phyloP scores from a whole-genome alignment of 345 rosid genomes.

The Noccaea caerulescens region DNA sequence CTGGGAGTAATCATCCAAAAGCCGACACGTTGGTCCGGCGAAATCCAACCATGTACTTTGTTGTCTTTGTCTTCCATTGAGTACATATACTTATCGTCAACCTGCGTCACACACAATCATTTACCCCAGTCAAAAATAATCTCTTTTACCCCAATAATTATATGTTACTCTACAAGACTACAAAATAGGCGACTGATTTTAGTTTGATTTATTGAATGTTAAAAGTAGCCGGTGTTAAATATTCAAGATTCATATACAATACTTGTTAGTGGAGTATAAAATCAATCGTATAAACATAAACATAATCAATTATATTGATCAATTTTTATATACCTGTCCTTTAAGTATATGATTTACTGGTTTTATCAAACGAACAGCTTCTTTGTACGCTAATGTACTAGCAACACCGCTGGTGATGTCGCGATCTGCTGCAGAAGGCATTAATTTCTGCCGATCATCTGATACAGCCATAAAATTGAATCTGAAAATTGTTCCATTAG shows the following conservation, averaged over 20 bases:
- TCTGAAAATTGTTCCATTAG: neutral
- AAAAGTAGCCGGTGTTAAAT: neutral
- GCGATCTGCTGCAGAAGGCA: constrained; percentile 65
- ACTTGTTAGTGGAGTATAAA: neutral
- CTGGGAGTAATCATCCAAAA: constrained; percentile 93
- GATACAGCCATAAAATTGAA: constrained; percentile 66
- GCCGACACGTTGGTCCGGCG: constrained; percentile 55
- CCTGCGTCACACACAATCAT: constrained; percentile 50
- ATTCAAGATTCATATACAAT: neutral
- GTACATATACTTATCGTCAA: constrained; percentile 90
- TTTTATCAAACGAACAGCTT: constrained; percentile 79
- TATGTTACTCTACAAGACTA: too few relatives aligned
- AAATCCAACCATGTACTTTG: constrained; percentile 85
- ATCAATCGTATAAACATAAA: neutral
- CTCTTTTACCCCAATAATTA: too few relatives aligned
- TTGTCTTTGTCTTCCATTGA: constrained; percentile 61
- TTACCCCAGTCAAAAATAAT: neutral
- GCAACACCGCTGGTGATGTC: constrained; percentile 27
- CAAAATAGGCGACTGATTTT: too few relatives aligned
- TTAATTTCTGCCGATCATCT: constrained; percentile 61
- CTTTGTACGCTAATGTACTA: constrained; percentile 61
- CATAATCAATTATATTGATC: neutral
- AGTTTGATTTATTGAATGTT: too few relatives aligned
- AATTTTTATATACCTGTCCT: constrained; percentile 61
- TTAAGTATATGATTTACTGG: constrained; percentile 52